Conservation (phyloP, 805 yeast species). For the Zygoascus ofunaensis region DNA sequence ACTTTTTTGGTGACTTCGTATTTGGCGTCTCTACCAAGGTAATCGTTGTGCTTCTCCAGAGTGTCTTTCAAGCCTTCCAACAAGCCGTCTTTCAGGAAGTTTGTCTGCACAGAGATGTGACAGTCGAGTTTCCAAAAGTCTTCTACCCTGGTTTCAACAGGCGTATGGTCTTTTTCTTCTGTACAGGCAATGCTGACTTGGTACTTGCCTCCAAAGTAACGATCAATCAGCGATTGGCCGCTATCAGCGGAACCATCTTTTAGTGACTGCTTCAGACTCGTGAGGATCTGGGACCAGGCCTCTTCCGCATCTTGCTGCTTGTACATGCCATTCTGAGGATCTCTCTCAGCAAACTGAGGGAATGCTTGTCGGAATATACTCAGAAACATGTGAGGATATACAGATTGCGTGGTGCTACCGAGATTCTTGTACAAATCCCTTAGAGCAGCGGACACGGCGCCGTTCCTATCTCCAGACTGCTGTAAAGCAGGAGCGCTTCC, state of each 20-base stretch:
- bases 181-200: conserved; percentile 55
- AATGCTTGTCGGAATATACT: conserved; percentile 44
- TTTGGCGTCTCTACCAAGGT: conserved; percentile 58
- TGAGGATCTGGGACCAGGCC: conserved; percentile 71
- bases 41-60: conserved; percentile 67
- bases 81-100: conserved; percentile 81
- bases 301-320: conserved; percentile 99
- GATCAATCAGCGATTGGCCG: conserved; percentile 35
- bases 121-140: conserved; percentile 70
- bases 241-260: conserved; percentile 5
- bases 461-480: conserved; percentile 19
- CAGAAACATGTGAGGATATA: conserved; percentile 62
- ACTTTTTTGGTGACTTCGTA: conserved; percentile 54
- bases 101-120: conserved; percentile 78
- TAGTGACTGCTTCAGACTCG: conserved; percentile 39
- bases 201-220: conserved; percentile 56
- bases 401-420: conserved; percentile 31
- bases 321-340: conserved; percentile 47
- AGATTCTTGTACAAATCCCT: conserved; percentile 26
- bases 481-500: neutral
- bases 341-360: conserved; percentile 85
- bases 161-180: conserved; percentile 40
- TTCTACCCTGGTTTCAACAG: conserved; percentile 37
- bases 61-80: conserved; percentile 63
- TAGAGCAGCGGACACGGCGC: conserved; percentile 25